phyloP scores from a whole-genome alignment of 176 grass and related monocot genomes.

The Hsuehochloa calcarea region DNA sequence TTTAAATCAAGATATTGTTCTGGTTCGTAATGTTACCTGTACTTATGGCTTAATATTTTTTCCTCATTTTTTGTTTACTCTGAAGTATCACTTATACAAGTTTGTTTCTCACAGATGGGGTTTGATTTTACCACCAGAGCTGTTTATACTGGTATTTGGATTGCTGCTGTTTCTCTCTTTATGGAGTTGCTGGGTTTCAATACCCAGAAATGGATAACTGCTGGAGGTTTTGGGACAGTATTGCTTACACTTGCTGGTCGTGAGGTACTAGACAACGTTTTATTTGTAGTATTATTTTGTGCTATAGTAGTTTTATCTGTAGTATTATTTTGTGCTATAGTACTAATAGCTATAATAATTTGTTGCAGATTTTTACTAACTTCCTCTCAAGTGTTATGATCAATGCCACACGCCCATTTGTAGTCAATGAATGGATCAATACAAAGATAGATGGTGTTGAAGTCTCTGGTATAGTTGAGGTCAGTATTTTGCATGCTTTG shows the following conservation, averaged over 20 bases:
- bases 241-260: conserved; percentile 95
- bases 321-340: conserved; percentile 5
- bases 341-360: conserved; percentile 23
- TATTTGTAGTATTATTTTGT: conserved; percentile 19
- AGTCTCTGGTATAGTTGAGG: conserved; percentile 93
- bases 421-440: conserved; percentile 92
- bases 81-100: conserved; percentile 15
- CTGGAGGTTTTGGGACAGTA: conserved; percentile 96
- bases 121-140: conserved; percentile 84
- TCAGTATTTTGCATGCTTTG: conserved; percentile 43
- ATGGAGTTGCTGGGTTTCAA: conserved; percentile 98
- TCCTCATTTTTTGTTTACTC: neutral
- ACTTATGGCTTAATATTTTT: neutral
- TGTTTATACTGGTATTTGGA: conserved; percentile 90
- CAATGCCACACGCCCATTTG: conserved; percentile 92
- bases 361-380: conserved; percentile 87
- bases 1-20: neutral
- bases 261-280: conserved; percentile 58
- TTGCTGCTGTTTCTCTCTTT: conserved; percentile 83
- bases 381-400: conserved; percentile 99
- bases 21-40: neutral
- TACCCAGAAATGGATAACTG: conserved; percentile 95
- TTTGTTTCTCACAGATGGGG: conserved; percentile 81
- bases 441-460: conserved; percentile 94
- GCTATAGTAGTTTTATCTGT: neutral